Evolutionary conservation across 495 filamentous ascomycete genomes (phyloP), one percentile per base, ranked within the genome.

Genomic region (Halenospora varia): DNA sequence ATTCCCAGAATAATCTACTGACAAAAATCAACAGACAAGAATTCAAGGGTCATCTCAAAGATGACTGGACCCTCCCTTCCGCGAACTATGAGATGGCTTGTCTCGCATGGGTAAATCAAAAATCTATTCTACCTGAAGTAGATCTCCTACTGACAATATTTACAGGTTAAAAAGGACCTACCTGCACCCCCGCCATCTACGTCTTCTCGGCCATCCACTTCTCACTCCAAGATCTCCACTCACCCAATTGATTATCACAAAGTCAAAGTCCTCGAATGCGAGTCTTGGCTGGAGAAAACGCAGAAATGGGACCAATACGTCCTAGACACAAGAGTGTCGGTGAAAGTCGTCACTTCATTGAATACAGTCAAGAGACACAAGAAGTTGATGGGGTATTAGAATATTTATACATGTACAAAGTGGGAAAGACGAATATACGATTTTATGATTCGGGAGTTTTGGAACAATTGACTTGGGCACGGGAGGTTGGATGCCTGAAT

Each of bases 81-180:
- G 94, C 92, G 17, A 74, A 92, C 64, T 98, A 96, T 69, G 94
- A 98, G 66, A 86, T 92, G 79, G 93, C 89, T 0, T 88, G 87
- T 18, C 82, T 87, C 29, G 70, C n/a, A n/a, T n/a, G n/a, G n/a
- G n/a, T n/a, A n/a, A n/a, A n/a, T n/a, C n/a, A n/a, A n/a, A n/a
- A n/a, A n/a, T n/a, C n/a, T n/a, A n/a, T n/a, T n/a, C n/a, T n/a
- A n/a, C n/a, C n/a, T n/a, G n/a, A n/a, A n/a, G n/a, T n/a, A n/a
- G n/a, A n/a, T n/a, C n/a, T n/a, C n/a, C n/a, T n/a, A n/a, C n/a
- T n/a, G n/a, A n/a, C n/a, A 35, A 35, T 35, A 35, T 35, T 35
- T 35, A 35, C n/a, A 92, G 93, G 79, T 79, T 70, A 85, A 88
- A 64, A 51, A 57, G 54, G 49, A 52, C 53, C 52, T 48, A 58